phyloP scores from a whole-genome alignment of 2,329 filamentous ascomycete species.

The Bimuria novae-zelandiae region DNA sequence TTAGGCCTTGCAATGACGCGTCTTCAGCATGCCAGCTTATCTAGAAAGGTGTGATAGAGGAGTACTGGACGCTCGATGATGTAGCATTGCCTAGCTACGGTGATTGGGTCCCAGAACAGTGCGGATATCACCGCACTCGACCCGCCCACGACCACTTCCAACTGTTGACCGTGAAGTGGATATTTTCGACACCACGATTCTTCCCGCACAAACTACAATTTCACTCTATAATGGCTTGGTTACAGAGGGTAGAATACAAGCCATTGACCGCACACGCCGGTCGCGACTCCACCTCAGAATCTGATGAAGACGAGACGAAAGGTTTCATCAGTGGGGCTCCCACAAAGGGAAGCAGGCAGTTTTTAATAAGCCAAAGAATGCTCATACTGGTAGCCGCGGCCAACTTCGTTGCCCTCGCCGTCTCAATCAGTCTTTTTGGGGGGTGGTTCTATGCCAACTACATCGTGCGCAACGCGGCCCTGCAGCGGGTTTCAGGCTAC shows the following conservation, averaged over 20 bases:
- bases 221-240: not conserved
- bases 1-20: not conserved
- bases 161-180: not conserved
- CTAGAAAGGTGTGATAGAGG: not conserved
- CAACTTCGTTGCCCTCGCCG: not conserved
- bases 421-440: conserved; percentile 3
- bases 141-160: not conserved
- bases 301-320: conserved; percentile 7
- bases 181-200: not conserved
- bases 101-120: not conserved
- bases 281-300: conserved; percentile 3
- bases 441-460: conserved; percentile 1
- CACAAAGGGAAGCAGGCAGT: not conserved
- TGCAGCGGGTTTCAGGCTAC: conserved; percentile 9
- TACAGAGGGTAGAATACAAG: conserved; percentile 7
- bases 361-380: not conserved
- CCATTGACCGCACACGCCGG: not conserved
- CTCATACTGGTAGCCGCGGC: not conserved
- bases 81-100: not conserved
- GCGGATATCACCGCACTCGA: not conserved
- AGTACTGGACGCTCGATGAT: not conserved
- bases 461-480: conserved; percentile 10
- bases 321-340: conserved; percentile 1
- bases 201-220: too few species aligned
- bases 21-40: not conserved